Evolutionary conservation across 1,284 basidiomycete species (phyloP), one percentile per base, ranked within the genome.

Genomic region (Cryptococcus floricola): DNA sequence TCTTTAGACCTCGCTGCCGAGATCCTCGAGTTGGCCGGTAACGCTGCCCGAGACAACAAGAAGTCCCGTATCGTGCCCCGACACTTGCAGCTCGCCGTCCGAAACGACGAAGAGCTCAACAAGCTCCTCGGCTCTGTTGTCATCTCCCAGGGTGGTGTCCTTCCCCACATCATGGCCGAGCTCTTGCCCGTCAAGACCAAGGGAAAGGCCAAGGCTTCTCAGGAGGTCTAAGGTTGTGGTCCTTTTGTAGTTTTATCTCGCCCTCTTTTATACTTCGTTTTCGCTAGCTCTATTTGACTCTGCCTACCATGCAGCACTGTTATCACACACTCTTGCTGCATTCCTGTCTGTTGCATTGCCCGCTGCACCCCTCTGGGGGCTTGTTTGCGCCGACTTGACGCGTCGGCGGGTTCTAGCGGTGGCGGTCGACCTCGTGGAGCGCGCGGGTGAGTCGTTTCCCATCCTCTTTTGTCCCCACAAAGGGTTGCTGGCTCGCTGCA

Each of bases 11-110:
- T 93, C 50, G 84, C 87, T 27, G 91, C 90, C 50, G 91, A 93
- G 78, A 87, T 93, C 68, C 84, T 91, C 59, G 90, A 93, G 79
- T 81, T 92, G 53, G 89, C 90, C 51, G 90, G 90, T 56, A 90
- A 90, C 79, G 89, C 87, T 48, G 76, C 79, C 68, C 77, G 78
- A 65, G 77, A 80, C 77, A 77, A 78, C 71, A 75, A 77, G 71
- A 82, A 91, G 82, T 87, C 89, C 71, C 89, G 90, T 86, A 92
- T 93, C 74, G 88, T 91, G 16, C 91, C 91, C 58, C 85, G 91
- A 74, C 90, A 93, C 78, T 76, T 93, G 57, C 89, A 92, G 75
- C 87, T 93, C 61, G 91, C 90, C 65, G 91, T 94, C 78, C 84
- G 89, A 65, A 90, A 90, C 76, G 88, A 90, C 59, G 88, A 90